Base-by-base conservation (phyloP, 2,329 filamentous ascomycete species). In the Cordyceps tenuipes region DNA sequence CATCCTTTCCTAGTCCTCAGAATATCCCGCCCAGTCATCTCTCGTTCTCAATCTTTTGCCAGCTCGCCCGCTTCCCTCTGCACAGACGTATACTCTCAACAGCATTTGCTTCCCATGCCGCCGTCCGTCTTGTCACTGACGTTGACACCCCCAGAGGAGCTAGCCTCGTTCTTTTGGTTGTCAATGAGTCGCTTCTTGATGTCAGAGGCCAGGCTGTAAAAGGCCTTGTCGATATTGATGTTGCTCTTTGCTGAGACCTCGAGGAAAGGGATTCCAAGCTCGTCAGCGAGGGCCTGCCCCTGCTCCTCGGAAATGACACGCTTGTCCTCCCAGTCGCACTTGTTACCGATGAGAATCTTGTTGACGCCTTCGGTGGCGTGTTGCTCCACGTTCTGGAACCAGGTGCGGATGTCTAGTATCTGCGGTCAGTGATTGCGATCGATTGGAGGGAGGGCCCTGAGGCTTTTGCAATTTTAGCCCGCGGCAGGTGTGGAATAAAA, bases 291-390 rank as follows among this genome's bases (percentile, higher is more conserved):
- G 66, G 88, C 87, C 76, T 99, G 92, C 68, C 94, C 94, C 71
- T 91, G 88, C 74, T 97, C 92, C 62, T 89, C 96, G 54, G 90
- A 91, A 47, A 99, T 89, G 59, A 90, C 91, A 67, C 94, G 88
- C 83, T 97, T 97, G 79, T 99, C 94, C 77, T 97, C 94, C 94
- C 94, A 97, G 77, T 99, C 94, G 79, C 94, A 99, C 79, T 99
- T 99, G 84, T 99, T 99, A 73, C 94, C 94, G 67, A 99, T 97
- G 66, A 99, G 84, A 72, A 99, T 97, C 82, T 97, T 99, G 85
- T 97, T 97, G 72, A 99, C 94, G 70, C 94, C 94, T 78, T 97
- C 94, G 69, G 91, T 96, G 62, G 94, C 94, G 78, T 99, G 92
- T 76, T 96, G 92, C 75, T 97, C 92, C 68, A 97, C 92, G 77